Conservation (phyloP, 1,284 basidiomycete species). For the Malassezia caprae region DNA sequence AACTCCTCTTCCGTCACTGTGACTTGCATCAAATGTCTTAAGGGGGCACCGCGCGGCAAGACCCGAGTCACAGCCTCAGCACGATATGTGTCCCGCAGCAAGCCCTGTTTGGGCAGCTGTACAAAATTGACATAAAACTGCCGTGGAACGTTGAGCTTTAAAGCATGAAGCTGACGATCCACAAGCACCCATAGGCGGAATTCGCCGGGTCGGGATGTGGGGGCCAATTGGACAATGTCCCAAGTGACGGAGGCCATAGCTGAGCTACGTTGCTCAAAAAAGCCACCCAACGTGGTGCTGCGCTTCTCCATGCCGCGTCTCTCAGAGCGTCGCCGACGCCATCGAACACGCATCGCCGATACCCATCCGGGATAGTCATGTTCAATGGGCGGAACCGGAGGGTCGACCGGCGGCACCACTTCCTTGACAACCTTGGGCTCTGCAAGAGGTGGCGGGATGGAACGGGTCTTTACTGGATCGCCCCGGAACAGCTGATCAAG, state of each 20-base stretch:
- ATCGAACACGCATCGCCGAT: conserved; percentile 65
- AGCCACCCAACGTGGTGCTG: conserved; percentile 51
- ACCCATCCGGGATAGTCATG: conserved; percentile 70
- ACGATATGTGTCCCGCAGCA: conserved; percentile 62
- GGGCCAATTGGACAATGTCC: conserved; percentile 86
- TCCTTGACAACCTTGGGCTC: not conserved
- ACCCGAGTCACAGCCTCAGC: conserved; percentile 66
- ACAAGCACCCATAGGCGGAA: conserved; percentile 83
- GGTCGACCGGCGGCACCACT: conserved; percentile 8
- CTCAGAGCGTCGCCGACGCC: conserved; percentile 59
- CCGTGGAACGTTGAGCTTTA: conserved; percentile 74
- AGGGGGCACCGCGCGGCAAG: conserved; percentile 69
- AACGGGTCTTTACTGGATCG: not conserved
- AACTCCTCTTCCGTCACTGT: conserved; percentile 74
- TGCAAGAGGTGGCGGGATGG: no score
- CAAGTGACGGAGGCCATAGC: conserved; percentile 64
- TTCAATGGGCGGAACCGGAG: conserved; percentile 37
- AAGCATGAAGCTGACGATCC: conserved; percentile 65
- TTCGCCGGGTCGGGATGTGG: conserved; percentile 66
- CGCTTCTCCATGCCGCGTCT: conserved; percentile 39
- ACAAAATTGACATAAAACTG: conserved; percentile 89
- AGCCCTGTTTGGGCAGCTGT: conserved; percentile 55
- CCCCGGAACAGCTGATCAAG: conserved; percentile 49
- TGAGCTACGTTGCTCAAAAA: conserved; percentile 66
- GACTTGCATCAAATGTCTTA: conserved; percentile 72